Percentiles rank a stretch among this genome's conserved stretches.
Evolutionary conservation across 495 filamentous ascomycete species (phyloP).

Genomic region (Xylaria longipes): DNA sequence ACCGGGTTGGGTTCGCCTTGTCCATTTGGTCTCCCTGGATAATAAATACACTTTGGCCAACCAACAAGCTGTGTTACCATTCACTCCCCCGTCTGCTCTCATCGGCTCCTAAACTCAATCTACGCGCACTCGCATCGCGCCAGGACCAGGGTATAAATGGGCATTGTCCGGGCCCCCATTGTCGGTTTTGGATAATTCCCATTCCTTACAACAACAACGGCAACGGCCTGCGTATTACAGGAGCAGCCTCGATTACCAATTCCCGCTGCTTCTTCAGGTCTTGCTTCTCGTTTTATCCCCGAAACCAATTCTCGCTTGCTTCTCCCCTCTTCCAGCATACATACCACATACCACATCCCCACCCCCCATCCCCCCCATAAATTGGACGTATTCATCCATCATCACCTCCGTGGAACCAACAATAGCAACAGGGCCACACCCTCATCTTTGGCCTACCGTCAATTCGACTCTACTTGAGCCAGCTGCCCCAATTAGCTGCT

Average conservation of each 20-base stretch:
- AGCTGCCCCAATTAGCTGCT: not conserved
- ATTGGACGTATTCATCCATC: constrained; percentile 27
- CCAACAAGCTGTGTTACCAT: not conserved
- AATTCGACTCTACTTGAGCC: not conserved
- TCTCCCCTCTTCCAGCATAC: not conserved
- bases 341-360: not conserved
- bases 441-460: not conserved
- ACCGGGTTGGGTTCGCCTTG: not conserved
- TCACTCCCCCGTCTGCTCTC: not conserved
- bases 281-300: not conserved
- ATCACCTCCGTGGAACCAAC: constrained; percentile 14
- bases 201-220: not conserved
- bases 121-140: not conserved
- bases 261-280: not conserved
- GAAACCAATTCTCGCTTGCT: not conserved
- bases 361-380: not conserved
- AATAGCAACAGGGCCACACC: constrained; percentile 2
- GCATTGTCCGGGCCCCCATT: constrained; percentile 10
- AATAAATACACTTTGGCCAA: not conserved
- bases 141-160: constrained; percentile 2
- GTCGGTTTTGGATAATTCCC: constrained; percentile 4
- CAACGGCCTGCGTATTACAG: not conserved
- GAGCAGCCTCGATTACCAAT: constrained; percentile 1
- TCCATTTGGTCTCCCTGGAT: not conserved
- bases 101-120: constrained; percentile 2